Percentiles rank a stretch among this genome's conserved stretches.
phyloP scores from a whole-genome alignment of 495 filamentous ascomycete genomes.

The Talaromyces ruber region DNA sequence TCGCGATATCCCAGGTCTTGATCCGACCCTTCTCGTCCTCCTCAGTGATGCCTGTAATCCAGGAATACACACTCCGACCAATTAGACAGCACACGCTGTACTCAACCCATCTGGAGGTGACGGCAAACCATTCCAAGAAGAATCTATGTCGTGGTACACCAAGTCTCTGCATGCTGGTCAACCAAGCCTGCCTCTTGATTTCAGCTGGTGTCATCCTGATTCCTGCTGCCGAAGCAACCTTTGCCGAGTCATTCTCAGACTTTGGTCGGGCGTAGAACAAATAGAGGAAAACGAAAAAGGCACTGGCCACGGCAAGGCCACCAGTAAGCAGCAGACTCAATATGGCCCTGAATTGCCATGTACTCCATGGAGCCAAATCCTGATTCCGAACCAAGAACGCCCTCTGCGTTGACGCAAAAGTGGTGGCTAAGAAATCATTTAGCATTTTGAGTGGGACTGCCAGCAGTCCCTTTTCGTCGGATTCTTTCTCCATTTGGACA shows the following conservation, averaged over 20 bases:
- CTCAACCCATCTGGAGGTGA: constrained; percentile 71
- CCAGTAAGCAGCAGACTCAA: constrained; percentile 47
- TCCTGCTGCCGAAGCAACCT: constrained; percentile 35
- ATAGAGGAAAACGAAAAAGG: constrained; percentile 60
- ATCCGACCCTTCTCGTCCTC: constrained; percentile 81
- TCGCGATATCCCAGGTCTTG: constrained; percentile 90
- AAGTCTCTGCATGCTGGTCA: constrained; percentile 88
- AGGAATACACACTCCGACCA: constrained; percentile 65
- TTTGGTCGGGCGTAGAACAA: constrained; percentile 51
- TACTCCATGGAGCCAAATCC: constrained; percentile 15
- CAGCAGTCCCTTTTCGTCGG: constrained; percentile 61
- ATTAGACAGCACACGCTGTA: constrained; percentile 71
- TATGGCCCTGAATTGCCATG: constrained; percentile 34
- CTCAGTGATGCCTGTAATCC: constrained; percentile 68
- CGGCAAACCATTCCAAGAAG: constrained; percentile 72
- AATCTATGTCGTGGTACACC: constrained; percentile 88
- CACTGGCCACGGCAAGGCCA: constrained; percentile 51
- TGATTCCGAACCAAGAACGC: constrained; percentile 15
- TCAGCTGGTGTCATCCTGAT: constrained; percentile 68
- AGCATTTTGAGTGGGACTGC: constrained; percentile 54
- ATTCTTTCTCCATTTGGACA: constrained; percentile 43
- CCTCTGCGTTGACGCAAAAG: constrained; percentile 1
- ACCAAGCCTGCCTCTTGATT: constrained; percentile 82
- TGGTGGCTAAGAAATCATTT: constrained; percentile 17
- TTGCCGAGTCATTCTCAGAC: constrained; percentile 25